Base-by-base conservation (phyloP, 768 basidiomycete species). In the Suillus brevipes region DNA sequence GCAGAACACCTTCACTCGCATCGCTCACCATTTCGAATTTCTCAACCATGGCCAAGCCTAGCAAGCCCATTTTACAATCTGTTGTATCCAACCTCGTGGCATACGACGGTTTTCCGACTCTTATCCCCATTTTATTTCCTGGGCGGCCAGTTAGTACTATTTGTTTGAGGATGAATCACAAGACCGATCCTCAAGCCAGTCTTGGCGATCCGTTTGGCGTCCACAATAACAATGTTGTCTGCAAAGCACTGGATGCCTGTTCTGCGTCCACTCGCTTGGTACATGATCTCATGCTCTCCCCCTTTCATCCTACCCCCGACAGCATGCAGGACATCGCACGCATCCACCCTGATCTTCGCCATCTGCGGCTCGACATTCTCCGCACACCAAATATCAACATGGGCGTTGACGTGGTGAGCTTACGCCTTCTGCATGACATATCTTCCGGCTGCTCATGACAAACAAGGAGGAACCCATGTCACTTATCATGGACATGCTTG, bases 131-230 rank as follows among this genome's bases (percentile, higher is more conserved):
- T 25, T 25, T 58, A 23, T 6, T 58, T 40, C 37, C 34, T 37
- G 56, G 23, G 36, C 36, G 56, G 36, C 56, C 56, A 12, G 13
- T 57, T 13, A 57, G 13, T 23, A 3, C 13, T 8, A 7, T 57
- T 37, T n/a, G 56, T 57, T 37, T 57, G 36, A 36, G 56, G 34
- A 36, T 57, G 56, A 57, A 57, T 57, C 56, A 57, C n/a, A 57
- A n/a, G 36, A 23, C 56, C 0, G 56, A 57, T 37, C n/a, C 56
- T 37, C 20, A 16, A 37, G 56, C 36, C 7, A 57, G n/a, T 57
- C 56, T 57, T 23, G 56, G 56, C 7, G 6, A 57, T 23, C 56
- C 36, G 14, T 57, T 57, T 37, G 56, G 56, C 14, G 56, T 57
- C n/a, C 38, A 57, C 4, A n/a, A 57, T 1, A 57, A 57, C 23